Evolutionary conservation across 768 basidiomycete genomes (phyloP).

Genomic region (Steccherinum ochraceum): DNA sequence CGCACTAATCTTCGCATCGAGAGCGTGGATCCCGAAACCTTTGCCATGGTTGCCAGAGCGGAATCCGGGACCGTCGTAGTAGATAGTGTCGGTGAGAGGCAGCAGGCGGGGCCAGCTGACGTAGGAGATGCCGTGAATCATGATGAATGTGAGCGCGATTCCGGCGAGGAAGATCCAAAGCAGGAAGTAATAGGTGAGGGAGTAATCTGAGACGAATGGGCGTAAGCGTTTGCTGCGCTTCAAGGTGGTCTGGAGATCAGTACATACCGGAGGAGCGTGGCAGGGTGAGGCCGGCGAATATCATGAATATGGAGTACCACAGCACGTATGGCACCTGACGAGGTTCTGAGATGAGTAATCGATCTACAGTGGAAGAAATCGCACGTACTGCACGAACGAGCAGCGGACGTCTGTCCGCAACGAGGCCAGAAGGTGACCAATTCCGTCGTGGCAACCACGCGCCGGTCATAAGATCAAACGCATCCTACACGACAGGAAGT

Average conservation of each 20-base stretch:
- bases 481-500: conserved; percentile 52
- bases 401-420: conserved; percentile 78
- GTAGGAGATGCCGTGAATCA: conserved; percentile 86
- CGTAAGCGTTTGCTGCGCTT: not conserved
- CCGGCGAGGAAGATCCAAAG: conserved; percentile 69
- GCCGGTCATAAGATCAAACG: conserved; percentile 91
- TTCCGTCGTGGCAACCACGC: conserved; percentile 81
- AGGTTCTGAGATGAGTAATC: not conserved
- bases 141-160: conserved; percentile 63
- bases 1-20: conserved; percentile 28
- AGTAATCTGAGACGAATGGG: conserved; percentile 54
- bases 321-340: conserved; percentile 77
- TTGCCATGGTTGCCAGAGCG: conserved; percentile 73
- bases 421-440: conserved; percentile 60
- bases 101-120: conserved; percentile 91
- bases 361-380: conserved; percentile 3
- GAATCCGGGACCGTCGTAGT: conserved; percentile 87
- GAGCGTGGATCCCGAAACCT: conserved; percentile 44
- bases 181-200: conserved; percentile 77
- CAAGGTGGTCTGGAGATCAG: conserved; percentile 2
- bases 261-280: conserved; percentile 81
- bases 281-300: conserved; percentile 78
- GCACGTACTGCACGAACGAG: conserved; percentile 76
- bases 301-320: conserved; percentile 81
- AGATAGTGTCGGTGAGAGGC: conserved; percentile 70